Base-by-base conservation (phyloP, 164 flowering plant species). In the Vitis vinifera region DNA sequence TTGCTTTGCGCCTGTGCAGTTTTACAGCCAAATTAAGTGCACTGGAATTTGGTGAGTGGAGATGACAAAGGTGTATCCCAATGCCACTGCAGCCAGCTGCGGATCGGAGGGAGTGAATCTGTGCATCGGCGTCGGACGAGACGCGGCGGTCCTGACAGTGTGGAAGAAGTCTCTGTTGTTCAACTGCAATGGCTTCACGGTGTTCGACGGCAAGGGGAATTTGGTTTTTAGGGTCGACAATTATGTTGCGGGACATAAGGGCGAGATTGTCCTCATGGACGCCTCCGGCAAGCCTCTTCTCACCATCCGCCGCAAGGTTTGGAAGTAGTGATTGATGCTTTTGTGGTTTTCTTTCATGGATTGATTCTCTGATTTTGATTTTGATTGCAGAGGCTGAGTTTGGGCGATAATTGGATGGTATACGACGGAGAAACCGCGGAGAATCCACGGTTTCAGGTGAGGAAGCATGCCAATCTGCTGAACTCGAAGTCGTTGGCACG, bases 221-320 rank as follows among this genome's bases (percentile, higher is more conserved):
- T 81, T 93, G 9, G 84, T 86, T 8, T 93, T 77, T 47, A 81
- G 97, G 6, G 97, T 93, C 0, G 98, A 93, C 51, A 93, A 90
- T 59, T 93, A 93, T 71, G 70, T 73, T 53, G 67, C 91, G 56
- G 75, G 78, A 10, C 62, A 70, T 15, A 77, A 72, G 37, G 81
- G 69, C 1, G 84, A 90, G 80, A 84, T 91, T 73, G 70, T 91
- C 19, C 92, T 93, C 56, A 91, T 93, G 98, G 92, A 93, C 65
- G 90, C 85, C 62, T 51, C 75, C 16, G 98, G 98, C 68, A 78
- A 65, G 15, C 80, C 93, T 15, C 89, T 91, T 51, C 82, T 89
- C 77, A 87, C 92, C 70, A 82, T 93, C 82, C 97, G 97, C 51
- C 92, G 94, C 65, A 93, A 91, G 98, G 98, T 93, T 75, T 14